Conservation (phyloP, 2,329 filamentous ascomycete species). For the Phoma sp. region DNA sequence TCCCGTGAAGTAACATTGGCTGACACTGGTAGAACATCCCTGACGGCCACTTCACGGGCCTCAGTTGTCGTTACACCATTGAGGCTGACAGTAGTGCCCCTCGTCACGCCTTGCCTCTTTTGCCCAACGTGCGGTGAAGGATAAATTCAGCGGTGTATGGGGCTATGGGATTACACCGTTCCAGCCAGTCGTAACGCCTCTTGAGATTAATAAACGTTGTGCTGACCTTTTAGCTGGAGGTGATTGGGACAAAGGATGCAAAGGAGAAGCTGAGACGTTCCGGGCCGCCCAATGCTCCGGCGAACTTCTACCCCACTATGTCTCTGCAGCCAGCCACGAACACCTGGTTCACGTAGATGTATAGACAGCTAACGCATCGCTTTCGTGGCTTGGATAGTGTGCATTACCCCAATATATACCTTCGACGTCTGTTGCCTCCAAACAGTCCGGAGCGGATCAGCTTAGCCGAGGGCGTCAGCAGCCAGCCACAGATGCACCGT, state of each 20-base stretch:
- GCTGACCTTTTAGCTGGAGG: conserved; percentile 1
- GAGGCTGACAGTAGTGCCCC: conserved; percentile 2
- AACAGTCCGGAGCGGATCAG: background rate
- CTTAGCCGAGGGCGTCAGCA: background rate
- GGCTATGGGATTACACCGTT: background rate
- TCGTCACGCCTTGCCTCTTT: background rate
- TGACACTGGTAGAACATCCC: background rate
- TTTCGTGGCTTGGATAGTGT: background rate
- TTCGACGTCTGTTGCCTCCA: background rate
- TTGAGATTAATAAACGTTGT: background rate
- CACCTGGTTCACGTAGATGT: background rate
- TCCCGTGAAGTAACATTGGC: background rate
- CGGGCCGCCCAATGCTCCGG: background rate
- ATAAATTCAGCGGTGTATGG: background rate
- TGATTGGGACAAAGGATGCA: background rate
- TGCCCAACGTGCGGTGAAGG: background rate
- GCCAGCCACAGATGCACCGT: background rate
- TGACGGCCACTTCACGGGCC: background rate
- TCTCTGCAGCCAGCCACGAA: conserved; percentile 1
- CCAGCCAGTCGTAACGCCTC: background rate
- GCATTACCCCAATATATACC: background rate
- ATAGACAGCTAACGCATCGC: background rate
- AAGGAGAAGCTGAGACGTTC: background rate
- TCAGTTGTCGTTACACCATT: background rate
- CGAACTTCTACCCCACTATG: background rate